These are phyloP conservation scores for Desmodesmus armatus DNA, from an alignment of 139 green algal species.

Conservation along the genomic window DNA sequence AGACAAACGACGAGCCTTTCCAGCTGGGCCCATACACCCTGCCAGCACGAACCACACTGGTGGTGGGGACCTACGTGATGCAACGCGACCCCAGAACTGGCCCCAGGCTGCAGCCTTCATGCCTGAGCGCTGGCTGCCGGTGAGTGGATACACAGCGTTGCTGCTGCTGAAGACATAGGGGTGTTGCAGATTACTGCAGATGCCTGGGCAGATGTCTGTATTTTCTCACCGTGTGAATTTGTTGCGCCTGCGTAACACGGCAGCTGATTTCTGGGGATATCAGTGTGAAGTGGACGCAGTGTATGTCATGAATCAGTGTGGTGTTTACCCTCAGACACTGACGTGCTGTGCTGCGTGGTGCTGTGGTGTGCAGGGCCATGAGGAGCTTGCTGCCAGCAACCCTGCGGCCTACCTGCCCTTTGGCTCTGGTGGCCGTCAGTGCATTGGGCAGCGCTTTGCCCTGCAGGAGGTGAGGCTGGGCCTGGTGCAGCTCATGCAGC, in stretches of 20 bases:
- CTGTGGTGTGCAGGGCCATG: constrained; percentile 31
- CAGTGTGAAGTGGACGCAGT: too few relatives aligned
- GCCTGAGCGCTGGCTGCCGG: constrained; percentile 53
- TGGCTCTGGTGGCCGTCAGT: constrained; percentile 44
- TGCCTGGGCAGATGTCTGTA: too few relatives aligned
- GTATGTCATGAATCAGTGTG: too few relatives aligned
- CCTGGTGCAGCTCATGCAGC: constrained; percentile 47
- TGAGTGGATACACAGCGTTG: background rate
- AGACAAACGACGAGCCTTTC: constrained; percentile 9
- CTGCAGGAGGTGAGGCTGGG: constrained; percentile 51
- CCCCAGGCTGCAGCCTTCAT: constrained; percentile 39
- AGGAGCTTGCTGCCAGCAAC: constrained; percentile 25
- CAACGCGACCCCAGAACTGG: constrained; percentile 51
- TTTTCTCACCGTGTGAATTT: too few relatives aligned
- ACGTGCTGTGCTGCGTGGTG: background rate
- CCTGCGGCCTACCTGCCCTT: constrained; percentile 43
- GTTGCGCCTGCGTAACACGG: too few relatives aligned
- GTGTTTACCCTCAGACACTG: background rate
- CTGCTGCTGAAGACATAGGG: too few relatives aligned
- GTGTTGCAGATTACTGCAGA: too few relatives aligned
- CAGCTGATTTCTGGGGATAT: too few relatives aligned
- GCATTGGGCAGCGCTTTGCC: constrained; percentile 47
- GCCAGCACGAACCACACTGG: constrained; percentile 1
- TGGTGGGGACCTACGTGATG: constrained; percentile 46
- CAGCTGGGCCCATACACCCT: constrained; percentile 4